phyloP scores from a whole-genome alignment of 2,329 filamentous ascomycete genomes.

The Mycosphaerella sp. region DNA sequence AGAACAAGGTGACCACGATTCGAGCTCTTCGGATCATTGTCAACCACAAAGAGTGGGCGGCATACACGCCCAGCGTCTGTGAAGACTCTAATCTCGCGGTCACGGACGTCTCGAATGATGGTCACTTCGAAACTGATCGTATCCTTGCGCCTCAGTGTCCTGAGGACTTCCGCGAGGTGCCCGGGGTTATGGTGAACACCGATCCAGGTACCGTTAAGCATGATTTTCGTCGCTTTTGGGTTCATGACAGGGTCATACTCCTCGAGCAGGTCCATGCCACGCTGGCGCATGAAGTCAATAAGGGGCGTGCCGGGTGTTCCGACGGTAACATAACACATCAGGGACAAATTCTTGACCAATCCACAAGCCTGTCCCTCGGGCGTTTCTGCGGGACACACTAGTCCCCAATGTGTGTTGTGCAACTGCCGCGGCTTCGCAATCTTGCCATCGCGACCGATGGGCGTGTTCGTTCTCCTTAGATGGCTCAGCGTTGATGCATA shows the following conservation, averaged over 20 bases:
- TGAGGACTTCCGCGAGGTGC: constrained; percentile 60
- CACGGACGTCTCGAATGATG: constrained; percentile 89
- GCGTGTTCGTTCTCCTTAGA: constrained; percentile 94
- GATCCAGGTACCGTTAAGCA: constrained; percentile 97
- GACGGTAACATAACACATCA: constrained; percentile 98
- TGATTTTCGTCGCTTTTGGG: constrained; percentile 93
- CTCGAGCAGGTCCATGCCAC: constrained; percentile 93
- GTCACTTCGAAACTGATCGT: constrained; percentile 89
- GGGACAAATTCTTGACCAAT: constrained; percentile 91
- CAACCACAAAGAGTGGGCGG: constrained; percentile 86
- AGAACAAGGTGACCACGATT: constrained; percentile 74
- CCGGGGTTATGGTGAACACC: constrained; percentile 88
- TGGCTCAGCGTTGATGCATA: constrained; percentile 95
- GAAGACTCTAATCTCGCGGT: constrained; percentile 97
- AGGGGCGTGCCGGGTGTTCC: constrained; percentile 87
- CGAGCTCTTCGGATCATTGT: constrained; percentile 69
- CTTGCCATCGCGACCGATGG: constrained; percentile 95
- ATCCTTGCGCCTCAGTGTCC: constrained; percentile 54
- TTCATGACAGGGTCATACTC: constrained; percentile 67
- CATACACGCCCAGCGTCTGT: constrained; percentile 95
- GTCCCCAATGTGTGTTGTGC: constrained; percentile 97
- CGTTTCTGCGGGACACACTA: constrained; percentile 95
- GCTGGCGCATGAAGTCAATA: constrained; percentile 89
- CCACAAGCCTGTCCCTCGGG: constrained; percentile 98
- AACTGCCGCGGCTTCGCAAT: constrained; percentile 96